Evolutionary conservation across 2,329 filamentous ascomycete genomes (phyloP).

Genomic region (Fusarium odoratissimum): DNA sequence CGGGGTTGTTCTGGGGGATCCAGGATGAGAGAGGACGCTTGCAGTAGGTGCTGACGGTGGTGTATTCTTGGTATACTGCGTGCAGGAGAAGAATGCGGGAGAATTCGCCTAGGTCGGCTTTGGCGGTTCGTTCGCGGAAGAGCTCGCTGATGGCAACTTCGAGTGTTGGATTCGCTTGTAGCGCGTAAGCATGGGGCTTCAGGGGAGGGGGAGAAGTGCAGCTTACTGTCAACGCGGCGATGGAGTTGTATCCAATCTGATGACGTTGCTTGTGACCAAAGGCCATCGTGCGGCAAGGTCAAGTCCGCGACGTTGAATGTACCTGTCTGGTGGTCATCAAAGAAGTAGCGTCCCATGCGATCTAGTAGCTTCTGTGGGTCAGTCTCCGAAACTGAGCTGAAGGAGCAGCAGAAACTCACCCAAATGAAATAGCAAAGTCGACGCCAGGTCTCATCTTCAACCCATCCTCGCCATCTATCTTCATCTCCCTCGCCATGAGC

Average conservation of each 20-base stretch:
- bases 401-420: too few species aligned
- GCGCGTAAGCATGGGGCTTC: not conserved
- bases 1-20: constrained; percentile 31
- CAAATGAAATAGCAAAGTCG: constrained; percentile 21
- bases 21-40: constrained; percentile 32
- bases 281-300: constrained; percentile 15
- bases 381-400: not conserved
- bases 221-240: not conserved
- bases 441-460: constrained; percentile 1
- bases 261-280: constrained; percentile 8
- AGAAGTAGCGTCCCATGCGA: constrained; percentile 8
- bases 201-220: fast-evolving
- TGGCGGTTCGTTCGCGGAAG: constrained; percentile 28
- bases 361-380: not conserved
- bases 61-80: constrained; percentile 38
- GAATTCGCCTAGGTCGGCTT: constrained; percentile 36
- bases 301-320: not conserved
- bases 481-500: not conserved
- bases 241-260: constrained; percentile 6
- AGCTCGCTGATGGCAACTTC: constrained; percentile 11
- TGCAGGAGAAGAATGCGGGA: constrained; percentile 38
- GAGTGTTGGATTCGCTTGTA: constrained; percentile 31
- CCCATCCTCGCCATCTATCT: constrained; percentile 1
- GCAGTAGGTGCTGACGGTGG: constrained; percentile 27
- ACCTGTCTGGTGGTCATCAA: not conserved